Evolutionary conservation across 805 yeast species (phyloP), one percentile per base, ranked within the genome.

Genomic region (Candida namnaoensis): DNA sequence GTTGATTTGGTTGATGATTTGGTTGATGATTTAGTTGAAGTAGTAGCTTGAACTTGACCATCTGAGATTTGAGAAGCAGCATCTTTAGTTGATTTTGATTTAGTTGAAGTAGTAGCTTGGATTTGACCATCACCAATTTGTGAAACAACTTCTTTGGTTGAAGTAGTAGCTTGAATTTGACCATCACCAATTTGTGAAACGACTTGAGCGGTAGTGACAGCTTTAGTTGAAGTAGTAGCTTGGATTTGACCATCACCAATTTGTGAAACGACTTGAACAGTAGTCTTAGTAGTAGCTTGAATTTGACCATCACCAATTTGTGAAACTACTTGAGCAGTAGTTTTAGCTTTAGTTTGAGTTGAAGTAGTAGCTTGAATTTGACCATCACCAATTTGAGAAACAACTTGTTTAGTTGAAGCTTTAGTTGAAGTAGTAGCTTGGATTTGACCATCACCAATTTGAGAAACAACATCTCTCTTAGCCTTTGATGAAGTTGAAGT

Each of bases 401-500:
- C 40, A 40, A 66, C 68, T 12, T 63, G 62, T 58, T 60, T 54
- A 66, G 64, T 54, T 37, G 69, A 61, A 41, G 62, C n/a, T n/a
- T n/a, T 44, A 26, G 64, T 57, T 47, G 60, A 43, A 39, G 67
- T 59, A 43, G 72, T 41, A 43, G 74, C 71, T 60, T 76, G 81
- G 54, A 76, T 65, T 63, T 77, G 82, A 54, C 82, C 82, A 50
- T 78, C 84, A 51, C 71, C 70, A 44, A 78, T 76, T 62, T 76
- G 82, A 47, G 46, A 40, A 23, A 40, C 44, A 40, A 36, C 38
- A 28, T 37, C 47, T 41, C 48, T 41, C 40, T 41, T 41, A 36
- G 32, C 35, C 8, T 7, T 26, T 23, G 33, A 36, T 4, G 44
- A 34, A 14, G 32, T 35, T 33, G 57, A 44, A 32, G 59, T 45